Conservation (phyloP, 2,329 filamentous ascomycete genomes). For the Phialophora expanda region DNA sequence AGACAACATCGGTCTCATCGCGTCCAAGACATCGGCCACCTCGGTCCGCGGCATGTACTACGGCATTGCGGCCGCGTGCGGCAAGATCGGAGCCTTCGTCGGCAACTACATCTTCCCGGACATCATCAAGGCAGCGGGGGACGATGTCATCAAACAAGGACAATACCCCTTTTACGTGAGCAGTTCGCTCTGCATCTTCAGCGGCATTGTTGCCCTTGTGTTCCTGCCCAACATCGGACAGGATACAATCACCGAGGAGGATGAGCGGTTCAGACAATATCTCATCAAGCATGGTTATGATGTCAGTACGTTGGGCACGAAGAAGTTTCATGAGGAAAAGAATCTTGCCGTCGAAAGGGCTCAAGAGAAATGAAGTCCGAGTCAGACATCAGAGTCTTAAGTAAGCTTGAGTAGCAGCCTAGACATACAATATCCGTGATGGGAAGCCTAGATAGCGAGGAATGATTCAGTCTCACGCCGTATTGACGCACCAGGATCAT, state of each 20-base stretch:
- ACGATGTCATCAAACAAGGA: slow-evolving; percentile 62
- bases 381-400: background rate
- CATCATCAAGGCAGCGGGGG: slow-evolving; percentile 66
- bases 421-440: background rate
- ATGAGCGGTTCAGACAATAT: slow-evolving; percentile 74
- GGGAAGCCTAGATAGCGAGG: background rate
- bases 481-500: background rate
- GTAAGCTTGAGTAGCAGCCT: background rate
- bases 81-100: slow-evolving; percentile 71
- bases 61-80: slow-evolving; percentile 55
- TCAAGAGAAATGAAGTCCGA: background rate
- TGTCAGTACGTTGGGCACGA: slow-evolving; percentile 61
- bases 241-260: slow-evolving; percentile 80
- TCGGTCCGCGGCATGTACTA: slow-evolving; percentile 81
- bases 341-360: slow-evolving; percentile 12
- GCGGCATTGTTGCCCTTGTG: slow-evolving; percentile 69
- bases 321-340: slow-evolving; percentile 32
- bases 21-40: slow-evolving; percentile 86
- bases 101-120: slow-evolving; percentile 78
- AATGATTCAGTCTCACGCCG: background rate
- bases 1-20: slow-evolving; percentile 87
- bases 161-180: slow-evolving; percentile 93
- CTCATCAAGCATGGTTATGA: slow-evolving; percentile 78
- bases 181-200: slow-evolving; percentile 75
- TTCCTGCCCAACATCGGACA: slow-evolving; percentile 74